These are phyloP conservation scores for Aspergillus aculeatus DNA, from an alignment of 2,329 filamentous ascomycete species.

Conservation along the genomic window DNA sequence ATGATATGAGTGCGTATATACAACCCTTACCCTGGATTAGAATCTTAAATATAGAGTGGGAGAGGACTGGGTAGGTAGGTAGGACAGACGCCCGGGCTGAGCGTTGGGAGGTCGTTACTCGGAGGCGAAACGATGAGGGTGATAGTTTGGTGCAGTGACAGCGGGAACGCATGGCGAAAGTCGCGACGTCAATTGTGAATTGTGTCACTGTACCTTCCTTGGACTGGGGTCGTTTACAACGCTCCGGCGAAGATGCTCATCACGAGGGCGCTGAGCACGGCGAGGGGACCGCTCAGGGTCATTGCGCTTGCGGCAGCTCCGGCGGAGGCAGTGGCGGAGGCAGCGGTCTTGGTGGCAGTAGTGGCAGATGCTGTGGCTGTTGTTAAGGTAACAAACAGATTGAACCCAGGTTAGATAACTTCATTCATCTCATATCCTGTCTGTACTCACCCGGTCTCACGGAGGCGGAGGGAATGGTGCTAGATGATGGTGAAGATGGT, in stretches of 20 bases:
- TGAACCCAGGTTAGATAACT: slow-evolving; percentile 11
- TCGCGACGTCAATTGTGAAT: not conserved
- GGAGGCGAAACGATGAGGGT: too few species aligned
- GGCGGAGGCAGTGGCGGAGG: slow-evolving; percentile 26
- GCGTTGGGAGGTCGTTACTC: too few species aligned
- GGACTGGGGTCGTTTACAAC: slow-evolving; percentile 16
- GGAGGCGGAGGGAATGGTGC: slow-evolving; percentile 25
- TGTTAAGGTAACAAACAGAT: not conserved
- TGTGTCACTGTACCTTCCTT: not conserved
- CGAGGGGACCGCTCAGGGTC: slow-evolving; percentile 14
- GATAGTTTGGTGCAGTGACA: too few species aligned
- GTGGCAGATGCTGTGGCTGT: slow-evolving; percentile 3
- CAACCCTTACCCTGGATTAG: not conserved
- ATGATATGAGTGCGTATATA: not conserved
- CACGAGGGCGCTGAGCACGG: slow-evolving; percentile 29
- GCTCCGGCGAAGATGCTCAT: slow-evolving; percentile 27
- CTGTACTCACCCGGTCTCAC: slow-evolving; percentile 27
- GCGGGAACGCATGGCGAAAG: not conserved
- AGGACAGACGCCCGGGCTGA: not conserved
- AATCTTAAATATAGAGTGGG: not conserved
- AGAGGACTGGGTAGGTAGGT: not conserved
- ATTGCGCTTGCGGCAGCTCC: slow-evolving; percentile 27
- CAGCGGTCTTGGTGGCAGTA: slow-evolving; percentile 15
- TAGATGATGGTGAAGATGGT: slow-evolving; percentile 17
- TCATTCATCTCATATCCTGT: not conserved